Percentiles rank a stretch among this genome's conserved stretches.
phyloP scores from a whole-genome alignment of 352 stramenopile species.

The Pythium apleroticum region DNA sequence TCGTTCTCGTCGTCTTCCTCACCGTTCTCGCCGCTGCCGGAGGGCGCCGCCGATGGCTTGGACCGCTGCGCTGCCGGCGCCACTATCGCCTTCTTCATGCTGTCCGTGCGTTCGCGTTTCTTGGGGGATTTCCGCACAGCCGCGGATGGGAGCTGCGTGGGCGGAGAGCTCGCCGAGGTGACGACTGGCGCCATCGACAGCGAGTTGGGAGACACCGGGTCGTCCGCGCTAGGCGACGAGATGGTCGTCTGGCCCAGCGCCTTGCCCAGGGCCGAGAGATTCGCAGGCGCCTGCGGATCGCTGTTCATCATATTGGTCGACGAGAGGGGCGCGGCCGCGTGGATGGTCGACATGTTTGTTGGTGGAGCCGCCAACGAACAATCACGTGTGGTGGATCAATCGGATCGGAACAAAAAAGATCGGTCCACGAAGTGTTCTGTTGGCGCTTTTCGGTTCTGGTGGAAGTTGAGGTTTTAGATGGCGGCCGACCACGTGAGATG shows the following conservation, averaged over 20 bases:
- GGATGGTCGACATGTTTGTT: slow-evolving; percentile 20
- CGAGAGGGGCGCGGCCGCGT: slow-evolving; percentile 16
- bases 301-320: slow-evolving; percentile 12
- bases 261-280: slow-evolving; percentile 75
- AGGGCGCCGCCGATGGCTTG: slow-evolving; percentile 24
- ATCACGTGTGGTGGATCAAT: neutral
- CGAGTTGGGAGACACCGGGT: slow-evolving; percentile 20
- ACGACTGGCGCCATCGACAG: slow-evolving; percentile 26
- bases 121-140: slow-evolving; percentile 60
- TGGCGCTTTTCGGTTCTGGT: slow-evolving; percentile 15
- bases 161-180: slow-evolving; percentile 14
- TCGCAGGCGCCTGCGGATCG: slow-evolving; percentile 21
- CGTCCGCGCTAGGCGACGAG: slow-evolving; percentile 33
- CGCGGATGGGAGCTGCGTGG: slow-evolving; percentile 15
- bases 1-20: slow-evolving; percentile 11
- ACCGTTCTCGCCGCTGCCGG: slow-evolving; percentile 21
- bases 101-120: slow-evolving; percentile 86
- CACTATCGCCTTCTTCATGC: slow-evolving; percentile 72
- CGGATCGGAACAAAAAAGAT: slow-evolving; percentile 12
- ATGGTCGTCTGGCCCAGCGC: slow-evolving; percentile 76
- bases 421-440: slow-evolving; percentile 5
- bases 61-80: slow-evolving; percentile 65
- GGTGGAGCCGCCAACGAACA: slow-evolving; percentile 4
- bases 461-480: slow-evolving; percentile 15
- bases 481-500: neutral